Conservation (phyloP, 2,329 filamentous ascomycete species). For the Sporothrix pallida region DNA sequence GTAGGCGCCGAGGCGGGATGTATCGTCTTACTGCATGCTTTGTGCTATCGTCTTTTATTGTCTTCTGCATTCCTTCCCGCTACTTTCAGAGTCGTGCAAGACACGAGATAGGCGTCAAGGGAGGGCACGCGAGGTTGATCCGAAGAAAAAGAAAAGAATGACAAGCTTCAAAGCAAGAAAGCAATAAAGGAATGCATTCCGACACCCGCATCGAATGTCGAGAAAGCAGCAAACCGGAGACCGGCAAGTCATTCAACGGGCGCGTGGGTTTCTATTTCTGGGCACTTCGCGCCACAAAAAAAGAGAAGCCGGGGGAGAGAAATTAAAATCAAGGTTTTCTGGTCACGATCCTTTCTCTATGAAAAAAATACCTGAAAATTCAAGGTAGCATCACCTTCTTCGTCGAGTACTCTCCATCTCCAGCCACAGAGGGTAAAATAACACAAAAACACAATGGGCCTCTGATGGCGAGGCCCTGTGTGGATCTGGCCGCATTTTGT, state of each 20-base stretch:
- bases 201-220: constrained; percentile 7
- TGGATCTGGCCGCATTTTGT: not conserved
- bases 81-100: not conserved
- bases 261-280: constrained; percentile 27
- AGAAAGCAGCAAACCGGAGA: constrained; percentile 3
- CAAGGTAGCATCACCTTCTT: no score
- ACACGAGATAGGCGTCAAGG: not conserved
- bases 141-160: not conserved
- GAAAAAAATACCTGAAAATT: no score
- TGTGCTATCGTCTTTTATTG: not conserved
- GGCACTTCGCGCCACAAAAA: not conserved
- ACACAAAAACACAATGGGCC: not conserved
- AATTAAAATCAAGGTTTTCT: not conserved
- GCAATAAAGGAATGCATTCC: not conserved
- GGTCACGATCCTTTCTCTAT: no score
- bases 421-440: constrained; percentile 2
- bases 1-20: constrained; percentile 11
- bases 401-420: not conserved
- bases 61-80: not conserved
- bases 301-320: not conserved
- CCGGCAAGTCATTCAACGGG: not conserved
- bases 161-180: not conserved
- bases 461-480: constrained; percentile 1
- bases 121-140: not conserved
- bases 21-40: constrained; percentile 19